Percentiles rank a stretch among this genome's conserved stretches.
Conservation (phyloP, 2,329 filamentous ascomycete species). For the Setomelanomma holmii region DNA sequence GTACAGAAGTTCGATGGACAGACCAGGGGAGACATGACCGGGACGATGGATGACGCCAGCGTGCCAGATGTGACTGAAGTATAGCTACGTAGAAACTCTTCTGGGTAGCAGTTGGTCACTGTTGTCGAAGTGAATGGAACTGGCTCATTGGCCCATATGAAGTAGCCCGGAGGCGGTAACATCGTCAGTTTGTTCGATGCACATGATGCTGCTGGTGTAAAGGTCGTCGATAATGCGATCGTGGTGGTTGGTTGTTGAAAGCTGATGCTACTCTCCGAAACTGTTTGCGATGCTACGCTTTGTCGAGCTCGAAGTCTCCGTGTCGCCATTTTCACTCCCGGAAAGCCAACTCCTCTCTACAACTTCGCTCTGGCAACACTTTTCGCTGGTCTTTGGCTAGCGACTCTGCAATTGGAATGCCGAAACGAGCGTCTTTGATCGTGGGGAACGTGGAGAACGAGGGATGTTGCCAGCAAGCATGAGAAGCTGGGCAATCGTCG, state of each 20-base stretch:
- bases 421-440: not conserved
- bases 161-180: constrained; percentile 28
- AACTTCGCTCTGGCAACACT: too few relatives aligned
- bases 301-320: constrained; percentile 1
- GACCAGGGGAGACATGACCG: constrained; percentile 33
- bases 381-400: too few relatives aligned
- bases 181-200: constrained; percentile 26
- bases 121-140: constrained; percentile 27
- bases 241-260: constrained; percentile 12
- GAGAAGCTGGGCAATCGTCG: not conserved
- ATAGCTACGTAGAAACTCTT: constrained; percentile 31
- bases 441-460: not conserved
- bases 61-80: constrained; percentile 16
- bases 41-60: constrained; percentile 25
- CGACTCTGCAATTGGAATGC: too few relatives aligned
- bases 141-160: constrained; percentile 37
- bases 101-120: constrained; percentile 31
- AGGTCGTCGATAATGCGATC: constrained; percentile 32
- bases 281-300: not conserved
- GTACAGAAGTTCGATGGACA: constrained; percentile 35
- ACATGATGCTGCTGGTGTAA: constrained; percentile 35
- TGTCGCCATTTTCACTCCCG: not conserved
- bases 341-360: too few relatives aligned
- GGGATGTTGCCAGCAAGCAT: not conserved
- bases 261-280: not conserved